phyloP scores from a whole-genome alignment of 202 grass and related monocot species.

The Panicum virgatum region DNA sequence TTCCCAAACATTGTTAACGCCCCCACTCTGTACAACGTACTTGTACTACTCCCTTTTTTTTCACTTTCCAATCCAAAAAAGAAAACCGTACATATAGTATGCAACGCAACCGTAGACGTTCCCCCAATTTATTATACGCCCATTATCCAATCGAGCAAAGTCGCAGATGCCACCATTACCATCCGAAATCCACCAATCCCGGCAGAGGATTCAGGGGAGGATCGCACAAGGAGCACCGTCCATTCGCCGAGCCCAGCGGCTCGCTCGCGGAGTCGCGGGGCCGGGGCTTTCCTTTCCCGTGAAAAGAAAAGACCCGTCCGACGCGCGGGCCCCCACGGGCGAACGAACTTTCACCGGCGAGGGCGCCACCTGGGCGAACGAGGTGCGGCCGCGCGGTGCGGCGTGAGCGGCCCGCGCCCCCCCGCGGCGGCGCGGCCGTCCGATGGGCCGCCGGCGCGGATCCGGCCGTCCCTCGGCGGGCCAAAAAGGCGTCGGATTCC shows the following conservation, averaged over 20 bases:
- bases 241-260: not conserved
- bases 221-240: not conserved
- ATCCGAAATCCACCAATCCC: not conserved
- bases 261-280: no score
- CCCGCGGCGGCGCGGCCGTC: not conserved
- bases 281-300: not conserved
- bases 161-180: conserved; percentile 14
- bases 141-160: not conserved
- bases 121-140: not conserved
- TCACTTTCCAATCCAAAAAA: not conserved
- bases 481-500: conserved; percentile 33
- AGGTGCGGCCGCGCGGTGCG: not conserved
- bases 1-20: conserved; percentile 24
- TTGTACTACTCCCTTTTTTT: not conserved
- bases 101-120: not conserved
- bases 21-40: not conserved
- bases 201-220: not conserved
- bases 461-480: not conserved
- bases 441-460: conserved; percentile 16
- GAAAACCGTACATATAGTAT: not conserved
- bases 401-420: not conserved
- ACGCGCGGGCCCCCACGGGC: not conserved
- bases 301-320: conserved; percentile 19
- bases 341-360: not conserved
- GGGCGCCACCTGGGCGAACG: conserved; percentile 9